Conservation (phyloP, 768 basidiomycete genomes). For the Mycena metata region DNA sequence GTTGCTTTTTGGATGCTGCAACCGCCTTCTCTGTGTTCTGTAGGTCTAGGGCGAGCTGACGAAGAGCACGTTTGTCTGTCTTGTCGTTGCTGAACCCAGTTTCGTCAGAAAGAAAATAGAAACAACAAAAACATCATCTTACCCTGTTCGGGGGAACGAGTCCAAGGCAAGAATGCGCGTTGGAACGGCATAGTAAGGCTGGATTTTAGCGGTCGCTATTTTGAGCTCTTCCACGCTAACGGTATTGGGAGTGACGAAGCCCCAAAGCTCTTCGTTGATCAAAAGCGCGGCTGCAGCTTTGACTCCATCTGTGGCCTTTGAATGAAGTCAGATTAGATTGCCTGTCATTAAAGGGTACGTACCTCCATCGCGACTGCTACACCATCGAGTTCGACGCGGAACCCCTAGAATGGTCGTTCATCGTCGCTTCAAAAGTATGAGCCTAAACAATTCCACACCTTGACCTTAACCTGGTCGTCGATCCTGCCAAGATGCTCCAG, state of each 20-base stretch:
- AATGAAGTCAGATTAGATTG: neutral
- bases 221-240: slow-evolving; percentile 55
- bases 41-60: slow-evolving; percentile 50
- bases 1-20: slow-evolving; percentile 24
- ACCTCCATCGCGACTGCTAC: slow-evolving; percentile 74
- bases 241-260: slow-evolving; percentile 61
- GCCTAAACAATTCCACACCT: slow-evolving; percentile 49
- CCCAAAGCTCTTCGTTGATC: slow-evolving; percentile 68
- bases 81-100: slow-evolving; percentile 59
- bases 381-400: slow-evolving; percentile 75
- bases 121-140: slow-evolving; percentile 39
- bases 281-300: slow-evolving; percentile 64
- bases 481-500: slow-evolving; percentile 71
- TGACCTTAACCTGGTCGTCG: slow-evolving; percentile 76
- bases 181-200: slow-evolving; percentile 74
- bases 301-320: slow-evolving; percentile 57
- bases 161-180: slow-evolving; percentile 58
- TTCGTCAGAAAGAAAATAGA: slow-evolving; percentile 11
- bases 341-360: neutral
- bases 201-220: slow-evolving; percentile 61
- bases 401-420: slow-evolving; percentile 54
- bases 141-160: slow-evolving; percentile 67
- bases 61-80: slow-evolving; percentile 62
- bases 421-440: neutral
- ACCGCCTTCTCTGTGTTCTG: slow-evolving; percentile 26